Evolutionary conservation across 495 filamentous ascomycete species (phyloP).

Genomic region (Thermothielavioides terrestris): DNA sequence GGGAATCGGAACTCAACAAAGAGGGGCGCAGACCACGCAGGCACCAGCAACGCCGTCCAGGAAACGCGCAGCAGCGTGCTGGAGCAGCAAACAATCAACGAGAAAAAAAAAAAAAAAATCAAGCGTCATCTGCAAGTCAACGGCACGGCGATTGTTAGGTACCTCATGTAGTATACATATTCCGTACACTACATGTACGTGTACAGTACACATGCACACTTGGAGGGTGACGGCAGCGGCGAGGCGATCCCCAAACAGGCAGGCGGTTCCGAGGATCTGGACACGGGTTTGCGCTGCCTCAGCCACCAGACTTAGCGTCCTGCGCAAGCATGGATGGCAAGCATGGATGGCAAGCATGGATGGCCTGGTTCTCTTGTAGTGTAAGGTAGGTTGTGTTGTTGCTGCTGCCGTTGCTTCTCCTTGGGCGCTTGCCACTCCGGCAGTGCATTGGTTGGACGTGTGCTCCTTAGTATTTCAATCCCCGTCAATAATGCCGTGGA

Average conservation of each 20-base stretch:
- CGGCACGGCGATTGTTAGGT: neutral
- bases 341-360: neutral
- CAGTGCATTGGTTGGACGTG: too few relatives aligned
- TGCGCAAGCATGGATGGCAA: neutral
- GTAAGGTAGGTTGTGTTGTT: too few relatives aligned
- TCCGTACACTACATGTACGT: too few relatives aligned
- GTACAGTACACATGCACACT: too few relatives aligned
- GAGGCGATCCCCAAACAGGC: neutral
- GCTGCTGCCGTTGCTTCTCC: too few relatives aligned
- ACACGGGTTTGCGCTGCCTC: neutral
- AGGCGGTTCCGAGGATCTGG: constrained; percentile 3
- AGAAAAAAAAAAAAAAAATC: neutral
- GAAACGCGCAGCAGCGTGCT: neutral
- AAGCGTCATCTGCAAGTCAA: neutral
- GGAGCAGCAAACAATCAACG: neutral
- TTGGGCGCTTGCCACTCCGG: too few relatives aligned
- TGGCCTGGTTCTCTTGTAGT: neutral
- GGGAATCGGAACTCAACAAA: neutral
- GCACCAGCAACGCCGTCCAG: neutral
- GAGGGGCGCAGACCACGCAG: too few relatives aligned
- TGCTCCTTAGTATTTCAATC: too few relatives aligned
- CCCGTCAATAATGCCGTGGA: too few relatives aligned
- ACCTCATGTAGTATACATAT: too few relatives aligned
- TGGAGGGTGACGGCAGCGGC: neutral
- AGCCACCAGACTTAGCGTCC: neutral